These are phyloP conservation scores for Mangifera indica DNA, from an alignment of 345 rosid genomes.

Conservation along the genomic window DNA sequence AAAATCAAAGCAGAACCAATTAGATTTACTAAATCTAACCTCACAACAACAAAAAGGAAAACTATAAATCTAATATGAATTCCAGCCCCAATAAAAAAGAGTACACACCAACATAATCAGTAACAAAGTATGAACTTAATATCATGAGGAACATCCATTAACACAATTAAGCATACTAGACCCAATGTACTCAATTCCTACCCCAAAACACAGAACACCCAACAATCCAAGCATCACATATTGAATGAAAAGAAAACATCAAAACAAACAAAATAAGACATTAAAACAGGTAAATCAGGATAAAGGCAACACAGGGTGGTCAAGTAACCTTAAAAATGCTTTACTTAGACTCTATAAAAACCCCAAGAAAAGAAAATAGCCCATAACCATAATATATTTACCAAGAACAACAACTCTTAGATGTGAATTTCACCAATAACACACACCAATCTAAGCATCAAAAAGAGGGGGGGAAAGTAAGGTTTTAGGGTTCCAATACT, in stretches of 20 bases:
- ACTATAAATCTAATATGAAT: background rate
- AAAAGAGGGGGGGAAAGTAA: conserved; percentile 3
- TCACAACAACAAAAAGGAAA: background rate
- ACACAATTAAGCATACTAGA: background rate
- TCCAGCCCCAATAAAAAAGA: background rate
- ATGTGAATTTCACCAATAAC: background rate
- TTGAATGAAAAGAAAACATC: background rate
- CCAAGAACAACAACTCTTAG: background rate
- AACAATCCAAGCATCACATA: background rate
- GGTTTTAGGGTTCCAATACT: background rate
- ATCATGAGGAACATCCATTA: background rate
- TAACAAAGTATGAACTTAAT: background rate
- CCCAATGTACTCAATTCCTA: background rate
- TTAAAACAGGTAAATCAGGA: background rate
- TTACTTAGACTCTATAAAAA: too few species aligned
- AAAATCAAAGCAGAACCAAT: background rate
- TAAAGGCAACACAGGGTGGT: too few species aligned
- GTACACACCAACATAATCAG: background rate
- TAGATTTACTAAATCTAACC: background rate
- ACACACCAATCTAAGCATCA: background rate
- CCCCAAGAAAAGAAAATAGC: background rate
- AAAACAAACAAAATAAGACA: background rate
- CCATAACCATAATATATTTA: background rate
- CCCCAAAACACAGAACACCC: background rate
- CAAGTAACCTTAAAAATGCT: too few species aligned